Evolutionary conservation across 192 early-diverging fungal genomes (phyloP).

Genomic region (Coemansia sp.): DNA sequence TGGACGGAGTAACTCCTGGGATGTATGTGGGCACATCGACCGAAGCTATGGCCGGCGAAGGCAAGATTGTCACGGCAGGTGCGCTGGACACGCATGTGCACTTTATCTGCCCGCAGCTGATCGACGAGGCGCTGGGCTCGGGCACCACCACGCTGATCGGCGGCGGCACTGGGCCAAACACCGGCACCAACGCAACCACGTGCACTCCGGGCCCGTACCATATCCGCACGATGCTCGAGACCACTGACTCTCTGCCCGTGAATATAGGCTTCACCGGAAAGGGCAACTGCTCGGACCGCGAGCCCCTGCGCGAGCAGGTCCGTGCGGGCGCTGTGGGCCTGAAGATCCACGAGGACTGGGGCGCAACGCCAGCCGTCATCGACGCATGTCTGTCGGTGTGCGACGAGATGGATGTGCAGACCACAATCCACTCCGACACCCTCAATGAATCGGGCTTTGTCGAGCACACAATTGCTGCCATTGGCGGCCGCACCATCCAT

Average conservation of each 20-base stretch:
- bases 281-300: constrained; percentile 72
- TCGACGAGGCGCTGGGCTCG: constrained; percentile 76
- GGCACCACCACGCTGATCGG: constrained; percentile 86
- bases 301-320: constrained; percentile 80
- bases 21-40: constrained; percentile 89
- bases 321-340: constrained; percentile 84
- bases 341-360: constrained; percentile 96
- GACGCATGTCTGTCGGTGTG: constrained; percentile 83
- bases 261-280: constrained; percentile 97
- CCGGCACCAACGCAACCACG: constrained; percentile 94
- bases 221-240: constrained; percentile 85
- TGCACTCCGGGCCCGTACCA: constrained; percentile 86
- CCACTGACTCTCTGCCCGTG: constrained; percentile 85
- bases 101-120: constrained; percentile 91
- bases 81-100: constrained; percentile 94
- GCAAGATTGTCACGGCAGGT: constrained; percentile 89
- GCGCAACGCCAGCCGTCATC: constrained; percentile 91
- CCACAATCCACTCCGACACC: constrained; percentile 95
- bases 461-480: constrained; percentile 83
- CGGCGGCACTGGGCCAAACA: constrained; percentile 94
- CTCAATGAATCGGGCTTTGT: constrained; percentile 98
- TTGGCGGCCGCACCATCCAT: constrained; percentile 90
- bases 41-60: constrained; percentile 90
- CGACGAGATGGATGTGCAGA: constrained; percentile 84
- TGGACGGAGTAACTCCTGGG: constrained; percentile 86